Base-by-base conservation (phyloP, 768 basidiomycete species). In the Lactarius hatsudake region DNA sequence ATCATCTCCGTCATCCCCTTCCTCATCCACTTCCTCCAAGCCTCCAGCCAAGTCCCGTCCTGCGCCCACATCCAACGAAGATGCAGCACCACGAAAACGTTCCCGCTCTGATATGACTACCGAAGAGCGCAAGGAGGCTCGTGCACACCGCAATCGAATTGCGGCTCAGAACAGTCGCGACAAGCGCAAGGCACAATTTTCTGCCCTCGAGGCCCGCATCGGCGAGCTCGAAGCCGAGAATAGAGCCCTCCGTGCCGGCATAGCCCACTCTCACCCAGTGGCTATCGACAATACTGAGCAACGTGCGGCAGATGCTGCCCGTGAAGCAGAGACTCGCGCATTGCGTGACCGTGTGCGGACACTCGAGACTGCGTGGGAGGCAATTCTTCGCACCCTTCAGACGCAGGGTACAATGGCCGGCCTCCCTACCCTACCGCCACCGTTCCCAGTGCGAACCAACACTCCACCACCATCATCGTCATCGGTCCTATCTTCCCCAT, bases 141-240 rank as follows among this genome's bases (percentile, higher is more conserved):
- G 94, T 70, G 93, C 91, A 18, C 92, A 94, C 78, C 87, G 94
- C 64, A 96, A 96, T 78, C 86, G 94, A 60, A 93, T 96, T 76
- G 94, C 94, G 2, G 94, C 94, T 6, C 94, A 96, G 81, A 91
- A 94, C 79, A 93, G 91, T 13, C 88, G 94, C 55, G 94, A 96
- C 79, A 85, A 91, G 72, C 85, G 93, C 64, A 96, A 96, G 77
- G 89, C 88, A 18, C 93, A 96, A 70, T 93, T 89, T 74, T 87
- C 93, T 26, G 94, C 96, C 74, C 84, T 99, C 55, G 96, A 98
- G 72, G 83, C 88, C 59, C 98, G 97, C 89, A 94, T 97, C 0
- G 84, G 86, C 2, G 88, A 92, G 65, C 83, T 96, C 54, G 89
- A 91, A 79, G 88, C 88, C 64, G 94, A 96, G 81, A 96, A 96